Evolutionary conservation across 2,329 filamentous ascomycete species (phyloP).

Genomic region (Neopestalotiopsis clavispora): DNA sequence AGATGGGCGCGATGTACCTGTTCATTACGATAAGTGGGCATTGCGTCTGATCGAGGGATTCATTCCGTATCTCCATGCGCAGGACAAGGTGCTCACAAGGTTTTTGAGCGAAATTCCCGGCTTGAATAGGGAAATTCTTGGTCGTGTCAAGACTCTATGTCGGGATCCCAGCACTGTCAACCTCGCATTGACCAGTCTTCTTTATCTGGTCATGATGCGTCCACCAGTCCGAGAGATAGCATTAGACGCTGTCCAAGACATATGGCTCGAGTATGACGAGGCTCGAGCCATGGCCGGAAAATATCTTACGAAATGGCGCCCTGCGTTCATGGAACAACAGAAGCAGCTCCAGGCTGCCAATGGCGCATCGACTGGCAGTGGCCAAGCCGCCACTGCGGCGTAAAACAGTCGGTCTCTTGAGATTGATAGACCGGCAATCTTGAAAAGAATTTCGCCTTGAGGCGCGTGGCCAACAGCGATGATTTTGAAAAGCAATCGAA

Average conservation of each 20-base stretch:
- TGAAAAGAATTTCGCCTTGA: neutral
- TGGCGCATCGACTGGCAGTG: neutral
- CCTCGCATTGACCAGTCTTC: constrained; percentile 66
- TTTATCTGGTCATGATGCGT: constrained; percentile 71
- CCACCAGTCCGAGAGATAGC: constrained; percentile 68
- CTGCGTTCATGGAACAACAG: constrained; percentile 50
- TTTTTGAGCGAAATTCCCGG: constrained; percentile 92
- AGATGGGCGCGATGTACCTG: constrained; percentile 50
- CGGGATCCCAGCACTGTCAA: constrained; percentile 69
- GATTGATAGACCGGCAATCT: neutral
- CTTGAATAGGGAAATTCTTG: constrained; percentile 73
- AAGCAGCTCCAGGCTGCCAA: constrained; percentile 11
- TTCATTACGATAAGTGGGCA: constrained; percentile 80
- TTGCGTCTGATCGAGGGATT: constrained; percentile 87
- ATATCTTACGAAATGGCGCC: constrained; percentile 66
- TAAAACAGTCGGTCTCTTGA: neutral
- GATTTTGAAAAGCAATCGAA: neutral
- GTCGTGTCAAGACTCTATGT: constrained; percentile 72
- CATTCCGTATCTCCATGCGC: constrained; percentile 85
- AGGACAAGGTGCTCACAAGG: constrained; percentile 87
- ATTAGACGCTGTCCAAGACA: constrained; percentile 68
- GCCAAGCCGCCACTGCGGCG: constrained; percentile 6
- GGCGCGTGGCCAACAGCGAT: neutral
- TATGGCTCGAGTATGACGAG: constrained; percentile 71
- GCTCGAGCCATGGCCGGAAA: constrained; percentile 66